Evolutionary conservation across 2,329 filamentous ascomycete species (phyloP), one percentile per base, ranked within the genome.

Genomic region (Pseudogymnoascus sp.): DNA sequence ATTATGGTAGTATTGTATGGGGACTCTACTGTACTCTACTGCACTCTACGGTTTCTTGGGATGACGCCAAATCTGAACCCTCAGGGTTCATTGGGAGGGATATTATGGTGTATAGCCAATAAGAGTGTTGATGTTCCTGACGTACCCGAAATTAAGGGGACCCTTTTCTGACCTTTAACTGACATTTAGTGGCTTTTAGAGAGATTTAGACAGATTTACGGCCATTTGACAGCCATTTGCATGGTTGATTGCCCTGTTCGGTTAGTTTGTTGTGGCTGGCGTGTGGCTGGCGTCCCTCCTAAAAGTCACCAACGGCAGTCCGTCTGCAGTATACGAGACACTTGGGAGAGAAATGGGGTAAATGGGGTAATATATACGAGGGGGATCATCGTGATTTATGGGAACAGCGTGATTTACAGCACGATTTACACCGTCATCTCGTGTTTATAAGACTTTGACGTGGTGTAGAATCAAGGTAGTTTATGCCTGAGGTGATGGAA

Each of bases 141-240:
- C 48, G 29, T 55, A 55, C n/a, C 29, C 29, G 48, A 55, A 29
- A 55, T 55, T 55, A 55, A 55, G 48, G 48, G 48, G 48, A 33
- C 48, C 29, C 12, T 55, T 33, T 27, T 18, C 48, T 33, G 48
- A 29, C 48, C 29, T 18, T 55, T 33, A 29, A 33, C 48, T 33
- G 48, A 29, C 48, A 55, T 55, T 33, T 33, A 33, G 27, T 55
- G 7, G 10, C 13, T 10, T 52, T 45, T 42, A 33, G 45, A 6
- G 45, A 9, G 1, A 5, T 55, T 33, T 55, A 31, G 45, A 8
- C 13, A n/a, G 1, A 27, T 31, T 18, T 18, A 52, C 27, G 9
- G 45, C 45, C 27, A 15, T 55, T 55, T 55, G 45, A 55, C 45
- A 55, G 45, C 45, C 45, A 55, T 55, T 55, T 55, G 9, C 45